Evolutionary conservation across 352 stramenopile species (phyloP).

Genomic region (Pythium plurisporium): DNA sequence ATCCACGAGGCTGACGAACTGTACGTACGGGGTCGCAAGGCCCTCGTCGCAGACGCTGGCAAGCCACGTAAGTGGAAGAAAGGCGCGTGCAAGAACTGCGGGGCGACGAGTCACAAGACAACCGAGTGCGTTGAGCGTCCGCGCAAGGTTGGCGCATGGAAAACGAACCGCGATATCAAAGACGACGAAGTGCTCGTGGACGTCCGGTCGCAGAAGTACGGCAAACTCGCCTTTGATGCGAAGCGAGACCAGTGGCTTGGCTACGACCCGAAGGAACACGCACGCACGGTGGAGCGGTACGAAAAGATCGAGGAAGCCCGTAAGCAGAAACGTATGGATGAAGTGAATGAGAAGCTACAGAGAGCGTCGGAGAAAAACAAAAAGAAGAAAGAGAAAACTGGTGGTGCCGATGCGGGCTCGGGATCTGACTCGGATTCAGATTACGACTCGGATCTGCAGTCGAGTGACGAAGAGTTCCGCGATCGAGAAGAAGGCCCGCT

Average conservation of each 20-base stretch:
- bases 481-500: slow-evolving; percentile 90
- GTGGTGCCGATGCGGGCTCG: slow-evolving; percentile 23
- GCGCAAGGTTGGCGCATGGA: slow-evolving; percentile 89
- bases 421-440: slow-evolving; percentile 89
- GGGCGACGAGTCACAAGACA: slow-evolving; percentile 90
- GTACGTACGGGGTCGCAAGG: slow-evolving; percentile 46
- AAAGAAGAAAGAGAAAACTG: slow-evolving; percentile 12
- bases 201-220: slow-evolving; percentile 83
- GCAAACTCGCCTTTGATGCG: slow-evolving; percentile 96
- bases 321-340: slow-evolving; percentile 72
- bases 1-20: slow-evolving; percentile 88
- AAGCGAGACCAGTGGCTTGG: slow-evolving; percentile 98
- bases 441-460: slow-evolving; percentile 84
- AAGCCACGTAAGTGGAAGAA: slow-evolving; percentile 75
- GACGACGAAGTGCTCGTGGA: slow-evolving; percentile 83
- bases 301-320: slow-evolving; percentile 79
- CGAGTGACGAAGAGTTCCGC: slow-evolving; percentile 90
- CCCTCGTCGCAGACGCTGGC: background rate
- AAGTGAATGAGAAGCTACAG: slow-evolving; percentile 74
- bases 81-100: slow-evolving; percentile 94
- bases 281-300: slow-evolving; percentile 71
- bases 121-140: slow-evolving; percentile 92
- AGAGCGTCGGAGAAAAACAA: slow-evolving; percentile 41
- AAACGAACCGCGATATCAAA: slow-evolving; percentile 88
- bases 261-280: slow-evolving; percentile 85